Conservation (phyloP, 371 early-diverging fungal species). For the Haplosporangium sp. region DNA sequence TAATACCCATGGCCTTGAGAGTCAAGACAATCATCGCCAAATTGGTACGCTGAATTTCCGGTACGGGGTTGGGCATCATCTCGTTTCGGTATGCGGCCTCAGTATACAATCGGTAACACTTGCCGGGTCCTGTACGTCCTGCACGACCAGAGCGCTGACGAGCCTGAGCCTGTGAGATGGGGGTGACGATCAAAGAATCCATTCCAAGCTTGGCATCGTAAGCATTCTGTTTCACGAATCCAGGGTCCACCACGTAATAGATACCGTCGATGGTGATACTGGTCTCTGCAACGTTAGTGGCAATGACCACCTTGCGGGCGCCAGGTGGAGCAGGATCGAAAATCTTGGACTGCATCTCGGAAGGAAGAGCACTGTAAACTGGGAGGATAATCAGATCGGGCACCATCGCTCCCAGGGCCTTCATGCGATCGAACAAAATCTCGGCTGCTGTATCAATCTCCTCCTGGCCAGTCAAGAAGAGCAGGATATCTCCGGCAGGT, state of each 20-base stretch:
- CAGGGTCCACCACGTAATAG: conserved; percentile 98
- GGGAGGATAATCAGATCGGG: conserved; percentile 95
- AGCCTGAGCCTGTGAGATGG: conserved; percentile 97
- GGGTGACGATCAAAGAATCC: conserved; percentile 93
- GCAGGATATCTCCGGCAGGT: conserved; percentile 96
- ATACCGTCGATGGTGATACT: conserved; percentile 99
- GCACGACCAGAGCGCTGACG: conserved; percentile 98
- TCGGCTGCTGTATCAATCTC: conserved; percentile 96
- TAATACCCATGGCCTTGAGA: conserved; percentile 96
- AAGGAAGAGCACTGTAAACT: conserved; percentile 94
- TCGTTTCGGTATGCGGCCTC: conserved; percentile 95
- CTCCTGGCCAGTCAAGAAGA: conserved; percentile 98
- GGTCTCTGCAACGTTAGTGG: conserved; percentile 99
- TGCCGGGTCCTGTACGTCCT: conserved; percentile 97
- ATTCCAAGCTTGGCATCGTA: conserved; percentile 95
- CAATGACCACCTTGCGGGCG: conserved; percentile 94
- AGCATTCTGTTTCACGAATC: conserved; percentile 98
- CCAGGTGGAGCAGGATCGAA: conserved; percentile 96
- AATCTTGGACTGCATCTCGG: conserved; percentile 93
- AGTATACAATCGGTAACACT: conserved; percentile 96
- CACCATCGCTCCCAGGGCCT: conserved; percentile 93
- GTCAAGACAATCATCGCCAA: conserved; percentile 91
- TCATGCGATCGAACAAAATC: conserved; percentile 94
- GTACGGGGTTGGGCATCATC: conserved; percentile 95
- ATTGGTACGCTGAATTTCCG: conserved; percentile 98